These are phyloP conservation scores for Tillandsia fasciculata DNA, from an alignment of 176 grass and related monocot genomes.

Conservation along the genomic window DNA sequence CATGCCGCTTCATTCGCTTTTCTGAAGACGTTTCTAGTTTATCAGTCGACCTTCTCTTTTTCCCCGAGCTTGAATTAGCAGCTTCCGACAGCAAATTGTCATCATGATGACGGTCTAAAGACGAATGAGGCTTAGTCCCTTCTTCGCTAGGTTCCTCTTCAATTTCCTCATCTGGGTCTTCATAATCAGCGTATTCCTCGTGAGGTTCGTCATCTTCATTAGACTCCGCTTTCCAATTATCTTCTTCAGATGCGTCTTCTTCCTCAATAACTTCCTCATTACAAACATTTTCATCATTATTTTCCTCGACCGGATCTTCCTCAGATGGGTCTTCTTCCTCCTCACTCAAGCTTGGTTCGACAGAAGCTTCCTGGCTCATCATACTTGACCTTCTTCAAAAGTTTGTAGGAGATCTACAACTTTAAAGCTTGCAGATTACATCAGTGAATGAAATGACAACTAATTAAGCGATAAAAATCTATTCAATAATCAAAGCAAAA, in stretches of 20 bases:
- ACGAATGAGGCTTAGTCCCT: conserved; percentile 27
- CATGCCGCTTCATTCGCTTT: conserved; percentile 24
- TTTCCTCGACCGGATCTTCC: too few species aligned
- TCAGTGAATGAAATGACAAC: too few species aligned
- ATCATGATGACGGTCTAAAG: conserved; percentile 17
- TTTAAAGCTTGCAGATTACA: neutral
- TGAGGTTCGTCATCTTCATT: conserved; percentile 6
- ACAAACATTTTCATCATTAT: conserved; percentile 11
- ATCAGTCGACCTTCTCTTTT: conserved; percentile 40
- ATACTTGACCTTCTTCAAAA: neutral
- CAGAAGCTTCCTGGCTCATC: neutral
- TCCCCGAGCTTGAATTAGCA: conserved; percentile 31
- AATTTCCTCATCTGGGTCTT: neutral
- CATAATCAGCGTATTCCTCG: conserved; percentile 17
- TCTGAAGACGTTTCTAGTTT: conserved; percentile 16
- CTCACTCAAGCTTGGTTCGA: neutral
- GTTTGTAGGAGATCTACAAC: neutral
- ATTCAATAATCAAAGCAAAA: too few species aligned
- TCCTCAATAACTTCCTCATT: conserved; percentile 24
- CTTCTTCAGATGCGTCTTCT: conserved; percentile 28
- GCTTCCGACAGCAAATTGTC: conserved; percentile 23
- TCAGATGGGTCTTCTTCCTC: neutral
- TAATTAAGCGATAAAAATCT: too few species aligned
- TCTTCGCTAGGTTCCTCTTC: conserved; percentile 17
- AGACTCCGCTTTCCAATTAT: conserved; percentile 13